Percentiles rank a stretch among this genome's conserved stretches.
These are phyloP conservation scores for Oemleria cerasiformis DNA, from an alignment of 306 rosid species.

Conservation along the genomic window DNA sequence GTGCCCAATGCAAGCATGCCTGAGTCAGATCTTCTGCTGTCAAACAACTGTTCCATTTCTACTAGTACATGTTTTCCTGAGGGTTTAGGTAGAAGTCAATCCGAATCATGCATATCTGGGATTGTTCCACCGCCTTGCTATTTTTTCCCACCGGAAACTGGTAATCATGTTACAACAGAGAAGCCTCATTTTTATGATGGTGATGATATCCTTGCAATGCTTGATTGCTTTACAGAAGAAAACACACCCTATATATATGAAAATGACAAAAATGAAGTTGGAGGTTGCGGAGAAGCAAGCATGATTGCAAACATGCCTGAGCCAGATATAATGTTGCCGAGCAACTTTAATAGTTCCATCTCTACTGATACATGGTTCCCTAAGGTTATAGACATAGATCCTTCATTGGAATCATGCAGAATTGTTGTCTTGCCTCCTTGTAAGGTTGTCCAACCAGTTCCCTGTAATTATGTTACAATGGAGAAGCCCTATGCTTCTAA, in stretches of 20 bases:
- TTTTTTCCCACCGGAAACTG: not conserved
- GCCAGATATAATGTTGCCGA: not conserved
- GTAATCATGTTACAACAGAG: slow-evolving; percentile 4
- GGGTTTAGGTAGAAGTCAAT: not conserved
- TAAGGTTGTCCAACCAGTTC: not conserved
- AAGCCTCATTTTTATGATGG: slow-evolving; percentile 1
- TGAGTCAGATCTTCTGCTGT: not conserved
- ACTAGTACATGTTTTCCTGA: not conserved
- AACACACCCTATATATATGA: not conserved
- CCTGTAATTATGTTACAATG: slow-evolving; percentile 16
- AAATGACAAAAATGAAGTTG: not conserved
- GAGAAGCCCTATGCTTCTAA: slow-evolving; percentile 7
- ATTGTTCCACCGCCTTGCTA: not conserved
- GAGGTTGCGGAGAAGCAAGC: not conserved
- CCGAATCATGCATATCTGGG: not conserved
- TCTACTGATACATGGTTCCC: not conserved
- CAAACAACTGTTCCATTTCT: not conserved
- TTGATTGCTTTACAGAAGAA: slow-evolving; percentile 14
- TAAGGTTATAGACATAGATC: not conserved
- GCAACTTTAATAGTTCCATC: not conserved
- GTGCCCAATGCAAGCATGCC: not conserved
- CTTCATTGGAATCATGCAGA: slow-evolving; percentile 22
- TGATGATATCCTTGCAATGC: not conserved
- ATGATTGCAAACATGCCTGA: slow-evolving; percentile 1
- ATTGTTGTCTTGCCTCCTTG: slow-evolving; percentile 23